Conservation (phyloP, 2,329 filamentous ascomycete species). For the Colletotrichum plurivorum region DNA sequence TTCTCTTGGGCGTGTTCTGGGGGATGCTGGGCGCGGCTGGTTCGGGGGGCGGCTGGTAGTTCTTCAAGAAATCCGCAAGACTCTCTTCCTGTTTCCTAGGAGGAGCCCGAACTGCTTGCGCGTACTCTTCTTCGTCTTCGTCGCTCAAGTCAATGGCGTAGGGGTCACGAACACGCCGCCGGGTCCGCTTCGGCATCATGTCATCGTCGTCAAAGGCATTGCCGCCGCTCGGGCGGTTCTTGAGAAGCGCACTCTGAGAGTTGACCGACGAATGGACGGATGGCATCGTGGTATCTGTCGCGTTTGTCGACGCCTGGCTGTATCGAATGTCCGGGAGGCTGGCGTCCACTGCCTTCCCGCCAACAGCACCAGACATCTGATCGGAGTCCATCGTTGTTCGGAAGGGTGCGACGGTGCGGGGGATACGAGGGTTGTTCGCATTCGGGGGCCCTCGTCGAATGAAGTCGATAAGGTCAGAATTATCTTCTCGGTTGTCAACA, state of each 20-base stretch:
- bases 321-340: constrained; percentile 69
- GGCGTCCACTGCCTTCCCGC: constrained; percentile 71
- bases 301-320: constrained; percentile 69
- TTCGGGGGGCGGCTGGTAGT: constrained; percentile 75
- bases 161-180: constrained; percentile 85
- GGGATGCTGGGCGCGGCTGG: constrained; percentile 54
- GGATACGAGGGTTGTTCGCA: constrained; percentile 77
- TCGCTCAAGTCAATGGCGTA: constrained; percentile 92
- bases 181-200: constrained; percentile 79
- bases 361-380: constrained; percentile 71
- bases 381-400: constrained; percentile 89
- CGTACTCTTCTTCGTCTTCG: constrained; percentile 71
- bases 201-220: constrained; percentile 65
- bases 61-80: constrained; percentile 80
- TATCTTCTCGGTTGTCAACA: constrained; percentile 74
- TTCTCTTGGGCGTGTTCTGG: constrained; percentile 69
- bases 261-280: constrained; percentile 77
- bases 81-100: constrained; percentile 71
- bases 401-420: constrained; percentile 87
- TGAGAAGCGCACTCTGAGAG: constrained; percentile 80
- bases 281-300: constrained; percentile 70
- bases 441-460: constrained; percentile 87
- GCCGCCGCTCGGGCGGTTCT: constrained; percentile 52
- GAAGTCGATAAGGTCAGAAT: constrained; percentile 93
- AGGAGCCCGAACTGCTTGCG: constrained; percentile 55